A percentile compares a stretch with the other conserved stretches of the same genome.
Evolutionary conservation across 495 filamentous ascomycete genomes (phyloP).

Genomic region (Neurospora intermedia): DNA sequence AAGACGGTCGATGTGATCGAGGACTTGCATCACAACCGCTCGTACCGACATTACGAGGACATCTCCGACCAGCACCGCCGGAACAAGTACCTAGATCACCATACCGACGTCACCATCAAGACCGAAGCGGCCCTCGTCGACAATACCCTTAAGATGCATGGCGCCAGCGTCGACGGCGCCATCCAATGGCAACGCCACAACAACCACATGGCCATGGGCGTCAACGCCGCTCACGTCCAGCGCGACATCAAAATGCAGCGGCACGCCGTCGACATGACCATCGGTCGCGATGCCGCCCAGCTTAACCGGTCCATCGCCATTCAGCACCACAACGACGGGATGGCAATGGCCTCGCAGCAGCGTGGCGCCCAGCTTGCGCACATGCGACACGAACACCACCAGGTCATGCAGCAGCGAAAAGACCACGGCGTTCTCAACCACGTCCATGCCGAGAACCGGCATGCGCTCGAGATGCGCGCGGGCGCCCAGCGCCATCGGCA

Average conservation of each 20-base stretch:
- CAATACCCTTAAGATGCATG: conserved; percentile 8
- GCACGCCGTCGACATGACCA: background rate
- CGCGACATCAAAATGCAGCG: background rate
- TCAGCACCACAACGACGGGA: background rate
- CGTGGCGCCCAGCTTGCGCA: conserved; percentile 9
- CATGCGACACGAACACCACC: conserved; percentile 3
- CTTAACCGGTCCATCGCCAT: conserved; percentile 6
- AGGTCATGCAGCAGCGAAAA: conserved; percentile 1
- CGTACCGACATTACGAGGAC: conserved; percentile 10
- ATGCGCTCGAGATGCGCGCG: conserved; percentile 2
- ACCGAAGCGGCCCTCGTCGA: conserved; percentile 12
- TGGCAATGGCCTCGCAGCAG: conserved; percentile 2
- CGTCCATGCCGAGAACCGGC: conserved; percentile 2
- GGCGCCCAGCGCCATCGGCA: background rate
- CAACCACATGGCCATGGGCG: conserved; percentile 9
- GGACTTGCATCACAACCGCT: conserved; percentile 5
- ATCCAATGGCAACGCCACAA: conserved; percentile 13
- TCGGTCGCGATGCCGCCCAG: background rate
- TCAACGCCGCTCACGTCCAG: conserved; percentile 1
- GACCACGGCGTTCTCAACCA: background rate
- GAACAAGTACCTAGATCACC: conserved; percentile 11
- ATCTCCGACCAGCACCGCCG: conserved; percentile 8
- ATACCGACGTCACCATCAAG: conserved; percentile 5
- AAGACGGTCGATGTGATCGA: conserved; percentile 12
- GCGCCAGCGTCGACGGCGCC: conserved; percentile 5